A percentile compares a stretch with the other conserved stretches of the same genome.
phyloP scores from a whole-genome alignment of 2,329 filamentous ascomycete genomes.

The Pestalotiopsis sp. region DNA sequence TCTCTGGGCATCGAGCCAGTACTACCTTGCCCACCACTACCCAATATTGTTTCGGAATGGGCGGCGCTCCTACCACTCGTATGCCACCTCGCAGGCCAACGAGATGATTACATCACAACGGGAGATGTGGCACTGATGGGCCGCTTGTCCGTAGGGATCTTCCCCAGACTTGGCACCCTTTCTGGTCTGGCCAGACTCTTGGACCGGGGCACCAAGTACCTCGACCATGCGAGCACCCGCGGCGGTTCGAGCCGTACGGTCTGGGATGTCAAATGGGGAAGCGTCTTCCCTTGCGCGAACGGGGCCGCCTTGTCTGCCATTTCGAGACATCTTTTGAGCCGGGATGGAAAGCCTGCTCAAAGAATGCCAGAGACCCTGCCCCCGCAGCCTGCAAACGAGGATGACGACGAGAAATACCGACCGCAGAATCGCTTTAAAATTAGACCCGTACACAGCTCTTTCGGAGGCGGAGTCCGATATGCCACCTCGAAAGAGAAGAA shows the following conservation, averaged over 20 bases:
- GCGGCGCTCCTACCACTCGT: neutral
- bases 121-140: neutral
- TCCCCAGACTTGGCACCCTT: conserved; percentile 12
- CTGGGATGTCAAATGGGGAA: conserved; percentile 29
- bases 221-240: neutral
- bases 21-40: neutral
- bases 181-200: conserved; percentile 12
- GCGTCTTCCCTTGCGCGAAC: conserved; percentile 26
- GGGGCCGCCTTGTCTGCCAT: conserved; percentile 22
- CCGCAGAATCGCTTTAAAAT: neutral
- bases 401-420: neutral
- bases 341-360: neutral
- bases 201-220: neutral
- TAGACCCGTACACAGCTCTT: neutral
- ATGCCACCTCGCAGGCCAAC: neutral
- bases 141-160: neutral
- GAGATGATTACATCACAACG: neutral
- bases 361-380: neutral
- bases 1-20: neutral
- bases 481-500: neutral
- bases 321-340: neutral
- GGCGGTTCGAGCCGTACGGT: conserved; percentile 17
- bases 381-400: neutral
- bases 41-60: neutral
- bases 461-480: neutral